Evolutionary conservation across 2,329 filamentous ascomycete species (phyloP).

Genomic region (Stenocarpella maydis): DNA sequence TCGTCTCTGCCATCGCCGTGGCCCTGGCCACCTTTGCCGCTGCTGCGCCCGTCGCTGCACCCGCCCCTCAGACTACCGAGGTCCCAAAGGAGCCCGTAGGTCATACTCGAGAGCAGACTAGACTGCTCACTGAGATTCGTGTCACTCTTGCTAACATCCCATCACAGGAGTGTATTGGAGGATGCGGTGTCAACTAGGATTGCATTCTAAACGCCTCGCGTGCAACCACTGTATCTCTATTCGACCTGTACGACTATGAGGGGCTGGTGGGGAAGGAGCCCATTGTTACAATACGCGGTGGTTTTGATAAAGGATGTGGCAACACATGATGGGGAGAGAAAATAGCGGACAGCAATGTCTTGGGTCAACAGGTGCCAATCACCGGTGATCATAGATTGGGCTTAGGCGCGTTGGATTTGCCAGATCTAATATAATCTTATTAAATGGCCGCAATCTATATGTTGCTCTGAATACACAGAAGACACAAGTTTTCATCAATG

Average conservation of each 20-base stretch:
- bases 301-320: neutral
- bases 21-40: constrained; percentile 15
- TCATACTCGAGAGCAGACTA: too few relatives aligned
- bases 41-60: constrained; percentile 9
- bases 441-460: too few relatives aligned
- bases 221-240: neutral
- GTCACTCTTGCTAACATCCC: neutral
- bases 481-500: too few relatives aligned
- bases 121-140: too few relatives aligned
- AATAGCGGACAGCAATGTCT: constrained; percentile 23
- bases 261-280: neutral
- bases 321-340: neutral
- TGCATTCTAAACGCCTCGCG: too few relatives aligned
- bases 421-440: neutral
- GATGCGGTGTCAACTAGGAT: constrained; percentile 1
- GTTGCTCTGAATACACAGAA: too few relatives aligned
- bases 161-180: neutral
- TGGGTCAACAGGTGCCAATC: neutral
- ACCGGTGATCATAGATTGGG: neutral
- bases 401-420: neutral
- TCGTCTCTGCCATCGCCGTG: constrained; percentile 27
- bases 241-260: neutral
- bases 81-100: neutral
- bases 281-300: neutral
- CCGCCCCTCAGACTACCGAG: neutral